Conservation (phyloP, 768 basidiomycete genomes). For the Mycena belliarum region DNA sequence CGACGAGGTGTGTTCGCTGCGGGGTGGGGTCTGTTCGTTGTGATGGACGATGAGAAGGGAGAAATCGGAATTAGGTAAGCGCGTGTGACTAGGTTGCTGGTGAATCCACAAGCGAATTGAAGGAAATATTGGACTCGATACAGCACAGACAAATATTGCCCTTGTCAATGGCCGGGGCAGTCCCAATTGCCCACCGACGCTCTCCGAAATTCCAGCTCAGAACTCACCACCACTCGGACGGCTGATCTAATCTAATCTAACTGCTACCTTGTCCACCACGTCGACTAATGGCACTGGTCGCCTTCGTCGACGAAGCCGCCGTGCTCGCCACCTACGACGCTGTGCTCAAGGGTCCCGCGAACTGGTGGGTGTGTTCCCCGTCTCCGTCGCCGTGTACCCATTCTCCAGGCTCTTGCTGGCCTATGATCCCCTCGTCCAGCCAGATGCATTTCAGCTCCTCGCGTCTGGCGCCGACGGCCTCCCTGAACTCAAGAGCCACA, state of each 20-base stretch:
- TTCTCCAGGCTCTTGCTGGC: slow-evolving; percentile 15
- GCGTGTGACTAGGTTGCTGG: no score
- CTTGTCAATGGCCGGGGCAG: no score
- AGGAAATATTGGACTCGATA: no score
- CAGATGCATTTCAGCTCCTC: slow-evolving; percentile 41
- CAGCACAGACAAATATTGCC: no score
- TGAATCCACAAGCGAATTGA: no score
- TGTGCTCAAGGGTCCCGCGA: slow-evolving; percentile 17
- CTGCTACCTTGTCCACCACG: no score
- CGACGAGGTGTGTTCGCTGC: neutral
- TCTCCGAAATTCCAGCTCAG: no score
- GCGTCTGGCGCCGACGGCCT: slow-evolving; percentile 44
- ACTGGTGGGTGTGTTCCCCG: slow-evolving; percentile 22
- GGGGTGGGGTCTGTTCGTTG: neutral
- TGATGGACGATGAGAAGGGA: neutral
- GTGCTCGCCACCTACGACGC: slow-evolving; percentile 23
- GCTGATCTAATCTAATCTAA: no score
- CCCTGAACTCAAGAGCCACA: slow-evolving; percentile 45
- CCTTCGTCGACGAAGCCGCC: neutral
- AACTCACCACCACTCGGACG: no score
- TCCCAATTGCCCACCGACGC: no score
- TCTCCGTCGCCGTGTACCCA: neutral
- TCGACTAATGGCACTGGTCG: no score
- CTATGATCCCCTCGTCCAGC: slow-evolving; percentile 24
- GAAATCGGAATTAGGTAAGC: no score